Conservation (phyloP, 345 rosid species). For the Syzygium aromaticum region DNA sequence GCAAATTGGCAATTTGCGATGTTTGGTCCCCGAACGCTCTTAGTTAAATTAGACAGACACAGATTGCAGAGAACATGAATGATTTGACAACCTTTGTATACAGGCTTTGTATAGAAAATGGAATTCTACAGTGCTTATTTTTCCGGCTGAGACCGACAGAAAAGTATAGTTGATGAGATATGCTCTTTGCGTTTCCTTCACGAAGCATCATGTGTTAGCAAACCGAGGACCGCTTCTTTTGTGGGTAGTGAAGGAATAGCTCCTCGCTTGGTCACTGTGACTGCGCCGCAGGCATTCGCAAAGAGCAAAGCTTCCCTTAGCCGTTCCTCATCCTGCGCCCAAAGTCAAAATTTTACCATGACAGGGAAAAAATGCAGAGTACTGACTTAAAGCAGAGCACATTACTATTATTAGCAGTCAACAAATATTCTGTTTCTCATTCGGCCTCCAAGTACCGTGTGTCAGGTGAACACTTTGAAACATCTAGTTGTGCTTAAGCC, state of each 20-base stretch:
- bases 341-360: background rate
- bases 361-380: background rate
- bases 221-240: constrained; percentile 49
- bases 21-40: background rate
- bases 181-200: background rate
- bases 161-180: background rate
- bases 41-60: background rate
- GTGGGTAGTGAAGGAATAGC: constrained; percentile 93
- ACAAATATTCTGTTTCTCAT: background rate
- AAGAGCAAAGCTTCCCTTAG: constrained; percentile 67
- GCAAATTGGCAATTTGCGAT: background rate
- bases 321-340: constrained; percentile 63
- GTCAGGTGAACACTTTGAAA: background rate
- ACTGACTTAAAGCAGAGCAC: background rate
- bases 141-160: background rate
- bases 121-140: background rate
- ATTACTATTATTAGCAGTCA: background rate
- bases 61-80: background rate
- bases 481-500: background rate
- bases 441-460: background rate
- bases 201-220: constrained; percentile 15
- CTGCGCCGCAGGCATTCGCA: constrained; percentile 86
- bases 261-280: constrained; percentile 82
- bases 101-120: background rate
- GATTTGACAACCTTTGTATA: background rate